These are phyloP conservation scores for Aspergillus viridinutans DNA, from an alignment of 2,329 filamentous ascomycete genomes.

Conservation along the genomic window DNA sequence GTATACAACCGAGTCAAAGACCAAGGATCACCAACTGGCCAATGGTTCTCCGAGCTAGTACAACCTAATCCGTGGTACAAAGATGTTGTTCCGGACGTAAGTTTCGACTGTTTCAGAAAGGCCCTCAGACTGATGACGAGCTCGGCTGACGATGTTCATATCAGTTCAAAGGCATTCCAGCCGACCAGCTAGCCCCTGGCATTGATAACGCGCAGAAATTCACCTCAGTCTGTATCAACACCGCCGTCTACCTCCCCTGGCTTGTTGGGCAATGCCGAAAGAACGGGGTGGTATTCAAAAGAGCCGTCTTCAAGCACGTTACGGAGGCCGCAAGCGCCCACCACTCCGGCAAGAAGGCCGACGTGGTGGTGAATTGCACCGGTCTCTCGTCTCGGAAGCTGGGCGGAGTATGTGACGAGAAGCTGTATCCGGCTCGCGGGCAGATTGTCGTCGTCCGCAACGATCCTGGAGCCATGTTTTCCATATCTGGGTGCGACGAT, in stretches of 20 bases:
- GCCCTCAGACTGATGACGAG: neutral
- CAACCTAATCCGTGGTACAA: slow-evolving; percentile 69
- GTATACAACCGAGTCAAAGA: slow-evolving; percentile 64
- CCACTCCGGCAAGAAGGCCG: slow-evolving; percentile 53
- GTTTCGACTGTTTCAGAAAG: slow-evolving; percentile 15
- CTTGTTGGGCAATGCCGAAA: slow-evolving; percentile 74
- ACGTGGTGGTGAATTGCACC: slow-evolving; percentile 79
- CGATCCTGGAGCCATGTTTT: slow-evolving; percentile 65
- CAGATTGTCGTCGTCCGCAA: slow-evolving; percentile 84
- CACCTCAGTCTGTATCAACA: slow-evolving; percentile 87
- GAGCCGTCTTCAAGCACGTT: slow-evolving; percentile 65
- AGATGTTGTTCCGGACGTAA: slow-evolving; percentile 63
- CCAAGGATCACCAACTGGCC: slow-evolving; percentile 47
- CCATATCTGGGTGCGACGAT: slow-evolving; percentile 69
- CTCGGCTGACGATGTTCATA: neutral
- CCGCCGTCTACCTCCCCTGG: slow-evolving; percentile 81
- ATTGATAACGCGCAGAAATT: slow-evolving; percentile 71
- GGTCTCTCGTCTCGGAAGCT: slow-evolving; percentile 71
- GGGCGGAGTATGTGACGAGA: slow-evolving; percentile 73
- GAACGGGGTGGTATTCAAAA: slow-evolving; percentile 64
- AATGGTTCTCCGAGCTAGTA: slow-evolving; percentile 65
- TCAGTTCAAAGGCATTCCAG: slow-evolving; percentile 60
- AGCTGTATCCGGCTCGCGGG: slow-evolving; percentile 71
- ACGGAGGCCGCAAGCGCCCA: slow-evolving; percentile 62
- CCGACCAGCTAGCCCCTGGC: slow-evolving; percentile 56